Evolutionary conservation across 208 protist species (phyloP), one percentile per base, ranked within the genome.

Genomic region (Acanthamoeba healyi): DNA sequence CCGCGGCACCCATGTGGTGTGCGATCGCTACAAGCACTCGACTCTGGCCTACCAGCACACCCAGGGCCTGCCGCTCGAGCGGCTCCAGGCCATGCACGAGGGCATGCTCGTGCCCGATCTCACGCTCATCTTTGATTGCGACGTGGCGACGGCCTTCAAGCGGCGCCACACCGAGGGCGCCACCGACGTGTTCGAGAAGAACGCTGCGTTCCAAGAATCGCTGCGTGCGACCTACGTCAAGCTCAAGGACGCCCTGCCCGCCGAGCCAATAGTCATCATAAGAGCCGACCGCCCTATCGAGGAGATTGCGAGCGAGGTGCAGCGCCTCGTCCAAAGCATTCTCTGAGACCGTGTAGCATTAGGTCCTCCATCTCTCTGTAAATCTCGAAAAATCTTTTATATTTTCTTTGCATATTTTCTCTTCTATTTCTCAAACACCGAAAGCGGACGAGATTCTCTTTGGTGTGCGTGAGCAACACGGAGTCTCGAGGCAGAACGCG

Each of bases 71-170:
- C 79, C 79, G n/a, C 44, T 87, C 29, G 79, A 87, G 44, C 42
- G 22, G 14, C 44, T 87, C n/a, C 46, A 63, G 79, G 36, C 29
- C 79, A 87, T 87, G 79, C 79, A 87, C 79, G 26, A 51, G 29
- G 79, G 79, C 26, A 5, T 87, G 42, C 79, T 42, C 42, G 79
- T 42, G 49, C 79, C 79, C 44, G 79, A 87, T 61, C 79, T 87
- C 44, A 87, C 79, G n/a, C 49, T 87, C 79, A 87, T 87, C 38
- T 87, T 87, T 34, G 79, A 87, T 44, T 87, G 79, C 79, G 46
- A 51, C 36, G 44, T 61, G 0, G 7, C 7, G 19, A 61, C 49
- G 49, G 79, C 79, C 79, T 87, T 87, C 36, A 42, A 32, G 44
- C 79, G 79, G 22, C 42, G 79, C 17, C 79, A 87, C 42, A 6